Percentiles rank a stretch among this genome's conserved stretches.
Evolutionary conservation across 2,329 filamentous ascomycete species (phyloP).

Genomic region (Hymenotorrendiella dingleyae): DNA sequence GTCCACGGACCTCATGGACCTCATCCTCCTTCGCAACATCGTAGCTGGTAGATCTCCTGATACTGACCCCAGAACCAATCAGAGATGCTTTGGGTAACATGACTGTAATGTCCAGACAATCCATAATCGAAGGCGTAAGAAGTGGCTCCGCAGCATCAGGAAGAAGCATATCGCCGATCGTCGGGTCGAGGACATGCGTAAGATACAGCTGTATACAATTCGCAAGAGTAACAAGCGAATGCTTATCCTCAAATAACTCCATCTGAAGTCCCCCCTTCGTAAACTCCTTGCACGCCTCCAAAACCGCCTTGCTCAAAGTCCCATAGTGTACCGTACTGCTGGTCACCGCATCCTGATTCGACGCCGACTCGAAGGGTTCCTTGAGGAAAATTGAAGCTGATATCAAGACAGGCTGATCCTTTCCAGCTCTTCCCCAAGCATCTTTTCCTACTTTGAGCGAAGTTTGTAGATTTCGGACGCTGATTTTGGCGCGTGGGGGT

Average conservation of each 20-base stretch:
- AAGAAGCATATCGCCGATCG: neutral
- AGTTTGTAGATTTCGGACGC: slow-evolving; percentile 56
- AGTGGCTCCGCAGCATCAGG: slow-evolving; percentile 19
- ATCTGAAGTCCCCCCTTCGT: neutral
- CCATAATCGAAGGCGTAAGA: slow-evolving; percentile 34
- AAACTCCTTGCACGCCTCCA: slow-evolving; percentile 33
- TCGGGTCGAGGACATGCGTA: neutral
- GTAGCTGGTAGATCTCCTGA: slow-evolving; percentile 40
- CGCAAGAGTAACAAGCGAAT: neutral
- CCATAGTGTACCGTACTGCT: slow-evolving; percentile 74
- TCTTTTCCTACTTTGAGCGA: slow-evolving; percentile 45
- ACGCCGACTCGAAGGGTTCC: slow-evolving; percentile 51
- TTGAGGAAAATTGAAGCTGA: slow-evolving; percentile 54
- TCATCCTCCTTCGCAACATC: slow-evolving; percentile 18
- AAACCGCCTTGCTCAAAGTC: slow-evolving; percentile 58
- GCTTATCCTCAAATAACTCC: neutral
- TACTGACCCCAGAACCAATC: slow-evolving; percentile 50
- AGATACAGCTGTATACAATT: neutral
- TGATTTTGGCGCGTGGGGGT: slow-evolving; percentile 47
- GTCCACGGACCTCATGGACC: slow-evolving; percentile 13
- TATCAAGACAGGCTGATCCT: slow-evolving; percentile 56
- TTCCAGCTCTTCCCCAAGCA: slow-evolving; percentile 58
- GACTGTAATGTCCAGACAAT: slow-evolving; percentile 46
- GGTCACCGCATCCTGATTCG: slow-evolving; percentile 53
- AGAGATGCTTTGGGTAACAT: slow-evolving; percentile 63